Base-by-base conservation (phyloP, 495 filamentous ascomycete species). In the Pseudomonodictys pantanalensis region DNA sequence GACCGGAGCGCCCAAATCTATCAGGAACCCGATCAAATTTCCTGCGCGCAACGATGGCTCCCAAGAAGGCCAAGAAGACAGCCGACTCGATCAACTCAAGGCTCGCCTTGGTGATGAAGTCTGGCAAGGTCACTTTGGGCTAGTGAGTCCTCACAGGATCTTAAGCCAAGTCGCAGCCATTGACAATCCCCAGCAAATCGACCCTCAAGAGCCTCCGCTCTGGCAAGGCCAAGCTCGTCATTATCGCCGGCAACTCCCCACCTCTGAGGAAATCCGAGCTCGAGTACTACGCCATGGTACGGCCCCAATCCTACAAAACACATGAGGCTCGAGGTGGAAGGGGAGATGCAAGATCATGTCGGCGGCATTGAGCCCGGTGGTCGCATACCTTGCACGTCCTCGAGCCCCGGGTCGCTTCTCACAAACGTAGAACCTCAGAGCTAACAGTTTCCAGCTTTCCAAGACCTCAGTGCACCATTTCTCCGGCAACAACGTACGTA, bases 391-490 rank as follows among this genome's bases (percentile, higher is more conserved):
- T n/a, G n/a, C n/a, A n/a, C n/a, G n/a, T n/a, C n/a, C n/a, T n/a
- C n/a, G n/a, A n/a, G n/a, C n/a, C n/a, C n/a, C n/a, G n/a, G 5
- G 23, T 43, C 41, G 5, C 23, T 84, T 76, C 92, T 92, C 79
- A 85, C 87, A 71, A 53, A 44, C 35, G 28, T 48, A 25, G 15
- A 42, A 42, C 10, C 25, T 41, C 30, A 26, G 22, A 20, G n/a
- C 18, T 20, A 26, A 39, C 33, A 42, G 8, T 15, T 24, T 22
- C 51, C 95, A 95, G 91, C 79, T 96, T 60, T 84, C 86, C 70
- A 96, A 97, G 83, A 89, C 87, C 68, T 84, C 87, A 44, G 91
- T 97, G 69, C 91, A 97, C 81, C 92, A 97, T 81, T 97, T 96
- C 79, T 82, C 82, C 63, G 93, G 92, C 56, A 95, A 93, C 84